These are phyloP conservation scores for Myriangium duriaei DNA, from an alignment of 2,329 filamentous ascomycete genomes.

Conservation along the genomic window DNA sequence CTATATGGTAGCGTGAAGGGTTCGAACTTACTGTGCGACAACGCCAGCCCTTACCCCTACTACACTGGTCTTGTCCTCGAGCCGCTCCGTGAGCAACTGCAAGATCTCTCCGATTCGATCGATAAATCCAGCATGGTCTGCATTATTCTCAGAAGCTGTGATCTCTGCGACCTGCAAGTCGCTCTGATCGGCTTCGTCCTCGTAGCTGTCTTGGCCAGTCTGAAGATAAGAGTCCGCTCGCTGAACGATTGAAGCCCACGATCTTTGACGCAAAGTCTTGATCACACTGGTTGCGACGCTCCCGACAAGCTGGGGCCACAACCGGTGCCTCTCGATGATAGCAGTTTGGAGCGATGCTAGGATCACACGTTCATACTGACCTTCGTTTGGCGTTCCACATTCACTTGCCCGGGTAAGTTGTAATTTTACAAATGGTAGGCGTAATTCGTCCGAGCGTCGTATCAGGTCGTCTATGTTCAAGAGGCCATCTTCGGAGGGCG, in stretches of 20 bases:
- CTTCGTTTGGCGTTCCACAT: too few relatives aligned
- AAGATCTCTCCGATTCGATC: conserved; percentile 2
- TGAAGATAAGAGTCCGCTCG: too few relatives aligned
- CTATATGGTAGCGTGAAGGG: too few relatives aligned
- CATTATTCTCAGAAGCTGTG: conserved; percentile 11
- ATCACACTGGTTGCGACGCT: not conserved
- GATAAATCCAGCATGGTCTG: not conserved
- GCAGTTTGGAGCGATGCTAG: too few relatives aligned
- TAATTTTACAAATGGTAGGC: conserved; percentile 5
- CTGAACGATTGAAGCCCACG: not conserved
- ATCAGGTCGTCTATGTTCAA: conserved; percentile 3
- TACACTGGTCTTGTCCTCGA: too few relatives aligned
- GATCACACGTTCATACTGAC: too few relatives aligned
- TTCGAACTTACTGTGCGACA: too few relatives aligned
- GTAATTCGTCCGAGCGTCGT: conserved; percentile 4
- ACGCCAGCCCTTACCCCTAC: too few relatives aligned
- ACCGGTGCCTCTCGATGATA: not conserved
- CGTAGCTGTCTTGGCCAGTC: too few relatives aligned
- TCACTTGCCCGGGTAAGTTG: too few relatives aligned
- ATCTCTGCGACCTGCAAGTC: conserved; percentile 16
- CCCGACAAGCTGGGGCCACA: not conserved
- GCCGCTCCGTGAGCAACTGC: not conserved
- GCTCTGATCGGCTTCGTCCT: too few relatives aligned
- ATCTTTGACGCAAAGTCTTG: not conserved
- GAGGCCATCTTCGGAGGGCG: too few relatives aligned